These are phyloP conservation scores for Stereum hirsutum DNA, from an alignment of 1,284 basidiomycete genomes.

Conservation along the genomic window DNA sequence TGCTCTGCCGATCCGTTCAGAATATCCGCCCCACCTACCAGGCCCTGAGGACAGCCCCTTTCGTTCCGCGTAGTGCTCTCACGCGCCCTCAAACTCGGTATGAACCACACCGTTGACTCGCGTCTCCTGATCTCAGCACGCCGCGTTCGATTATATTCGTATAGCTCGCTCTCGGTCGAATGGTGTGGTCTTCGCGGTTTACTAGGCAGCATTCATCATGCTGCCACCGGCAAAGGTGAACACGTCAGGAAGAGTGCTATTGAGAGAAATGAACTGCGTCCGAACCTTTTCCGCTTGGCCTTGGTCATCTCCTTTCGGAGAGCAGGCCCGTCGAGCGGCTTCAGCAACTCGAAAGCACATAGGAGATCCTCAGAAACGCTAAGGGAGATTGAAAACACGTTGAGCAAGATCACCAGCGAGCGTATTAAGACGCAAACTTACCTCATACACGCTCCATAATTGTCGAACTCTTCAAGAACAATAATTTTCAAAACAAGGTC, in stretches of 20 bases:
- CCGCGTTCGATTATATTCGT: constrained; percentile 14
- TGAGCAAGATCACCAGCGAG: constrained; percentile 3
- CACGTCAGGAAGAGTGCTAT: background rate
- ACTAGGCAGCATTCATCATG: constrained; percentile 12
- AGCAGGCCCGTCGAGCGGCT: constrained; percentile 92
- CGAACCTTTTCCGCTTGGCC: constrained; percentile 91
- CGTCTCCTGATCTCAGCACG: too few species aligned
- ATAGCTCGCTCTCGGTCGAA: constrained; percentile 5
- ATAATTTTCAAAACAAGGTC: constrained; percentile 8
- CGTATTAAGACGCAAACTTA: constrained; percentile 20
- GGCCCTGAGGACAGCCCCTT: too few species aligned
- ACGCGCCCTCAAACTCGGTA: too few species aligned
- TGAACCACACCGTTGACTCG: too few species aligned
- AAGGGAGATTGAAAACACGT: constrained; percentile 12
- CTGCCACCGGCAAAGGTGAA: constrained; percentile 6
- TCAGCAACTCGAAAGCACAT: constrained; percentile 96
- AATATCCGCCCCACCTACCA: too few species aligned
- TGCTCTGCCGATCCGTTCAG: too few species aligned
- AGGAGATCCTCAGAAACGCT: constrained; percentile 95
- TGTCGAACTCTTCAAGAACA: constrained; percentile 77
- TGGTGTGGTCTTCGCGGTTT: background rate
- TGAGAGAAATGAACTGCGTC: background rate
- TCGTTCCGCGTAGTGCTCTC: too few species aligned
- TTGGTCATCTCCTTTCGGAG: constrained; percentile 99
- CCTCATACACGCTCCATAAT: constrained; percentile 96